phyloP scores from a whole-genome alignment of 129 eudicot genomes.

The Gnaphalium uliginosum region DNA sequence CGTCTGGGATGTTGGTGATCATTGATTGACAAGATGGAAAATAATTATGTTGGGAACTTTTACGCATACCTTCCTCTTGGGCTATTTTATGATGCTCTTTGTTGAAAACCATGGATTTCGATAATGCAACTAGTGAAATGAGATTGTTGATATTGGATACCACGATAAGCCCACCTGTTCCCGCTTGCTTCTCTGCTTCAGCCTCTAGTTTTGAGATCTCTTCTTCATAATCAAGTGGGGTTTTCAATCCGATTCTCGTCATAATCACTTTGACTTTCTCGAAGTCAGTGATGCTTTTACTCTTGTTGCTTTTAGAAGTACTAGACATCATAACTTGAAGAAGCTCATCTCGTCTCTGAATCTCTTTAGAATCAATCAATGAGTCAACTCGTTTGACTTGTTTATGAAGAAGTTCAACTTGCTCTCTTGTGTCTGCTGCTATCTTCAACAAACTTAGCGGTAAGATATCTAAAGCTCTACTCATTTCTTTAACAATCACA shows the following conservation, averaged over 20 bases:
- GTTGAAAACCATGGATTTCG: conserved; percentile 53
- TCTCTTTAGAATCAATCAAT: conserved; percentile 56
- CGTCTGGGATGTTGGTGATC: conserved; percentile 63
- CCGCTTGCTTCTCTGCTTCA: conserved; percentile 75
- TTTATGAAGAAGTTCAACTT: conserved; percentile 83
- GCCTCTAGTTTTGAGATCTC: conserved; percentile 81
- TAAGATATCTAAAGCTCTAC: conserved; percentile 63
- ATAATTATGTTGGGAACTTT: conserved; percentile 30
- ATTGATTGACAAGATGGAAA: conserved; percentile 52
- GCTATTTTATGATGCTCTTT: conserved; percentile 34
- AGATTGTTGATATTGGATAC: conserved; percentile 80
- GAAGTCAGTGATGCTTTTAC: conserved; percentile 46
- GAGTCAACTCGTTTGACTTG: conserved; percentile 70
- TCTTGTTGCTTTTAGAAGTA: conserved; percentile 39
- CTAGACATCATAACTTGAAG: conserved; percentile 54
- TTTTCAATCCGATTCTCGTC: conserved; percentile 53
- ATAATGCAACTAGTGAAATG: conserved; percentile 62
- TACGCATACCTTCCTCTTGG: conserved; percentile 32
- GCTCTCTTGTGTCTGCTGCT: conserved; percentile 68
- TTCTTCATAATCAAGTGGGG: conserved; percentile 57
- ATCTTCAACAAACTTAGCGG: conserved; percentile 69
- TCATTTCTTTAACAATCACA: conserved; percentile 57
- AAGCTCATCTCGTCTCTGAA: conserved; percentile 58
- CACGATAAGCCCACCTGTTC: conserved; percentile 87
- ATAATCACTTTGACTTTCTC: conserved; percentile 47